A percentile compares a stretch with the other conserved stretches of the same genome.
phyloP scores from a whole-genome alignment of 768 basidiomycete genomes.

The Brasilioporus rufonigricans region DNA sequence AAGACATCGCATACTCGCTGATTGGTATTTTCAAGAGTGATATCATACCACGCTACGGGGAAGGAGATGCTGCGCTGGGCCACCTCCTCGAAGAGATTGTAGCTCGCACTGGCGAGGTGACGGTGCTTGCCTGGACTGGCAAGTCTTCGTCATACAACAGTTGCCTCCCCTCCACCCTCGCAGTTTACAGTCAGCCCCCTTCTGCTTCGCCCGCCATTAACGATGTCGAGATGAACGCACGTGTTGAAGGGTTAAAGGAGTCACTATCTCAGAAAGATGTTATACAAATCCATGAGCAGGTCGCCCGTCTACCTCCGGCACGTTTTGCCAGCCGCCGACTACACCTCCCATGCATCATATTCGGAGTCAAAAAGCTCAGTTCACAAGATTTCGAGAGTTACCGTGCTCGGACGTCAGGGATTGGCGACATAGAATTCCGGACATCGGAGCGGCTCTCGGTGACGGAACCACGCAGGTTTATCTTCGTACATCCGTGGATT shows the following conservation, averaged over 20 bases:
- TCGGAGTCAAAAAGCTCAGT: not conserved
- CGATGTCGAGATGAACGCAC: not conserved
- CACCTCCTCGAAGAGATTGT: not conserved
- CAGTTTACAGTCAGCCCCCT: not conserved
- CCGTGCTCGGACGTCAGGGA: not conserved
- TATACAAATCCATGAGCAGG: not conserved
- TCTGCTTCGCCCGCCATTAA: not conserved
- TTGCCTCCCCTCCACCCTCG: not conserved
- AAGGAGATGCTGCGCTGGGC: not conserved
- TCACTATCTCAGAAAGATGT: not conserved
- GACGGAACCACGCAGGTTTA: not conserved
- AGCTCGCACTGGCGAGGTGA: not conserved
- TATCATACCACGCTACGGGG: not conserved
- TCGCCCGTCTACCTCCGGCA: not conserved
- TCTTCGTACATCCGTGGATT: conserved; percentile 15
- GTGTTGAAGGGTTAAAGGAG: not conserved
- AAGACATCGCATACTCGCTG: not conserved
- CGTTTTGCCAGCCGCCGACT: not conserved
- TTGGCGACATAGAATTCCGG: conserved; percentile 5
- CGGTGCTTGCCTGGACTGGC: not conserved
- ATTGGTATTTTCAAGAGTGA: not conserved
- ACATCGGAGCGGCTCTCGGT: not conserved
- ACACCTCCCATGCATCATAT: conserved; percentile 11
- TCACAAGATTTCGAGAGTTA: not conserved
- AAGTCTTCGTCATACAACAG: not conserved